These are phyloP conservation scores for Tulasnella sp. DNA, from an alignment of 768 basidiomycete species.

Conservation along the genomic window DNA sequence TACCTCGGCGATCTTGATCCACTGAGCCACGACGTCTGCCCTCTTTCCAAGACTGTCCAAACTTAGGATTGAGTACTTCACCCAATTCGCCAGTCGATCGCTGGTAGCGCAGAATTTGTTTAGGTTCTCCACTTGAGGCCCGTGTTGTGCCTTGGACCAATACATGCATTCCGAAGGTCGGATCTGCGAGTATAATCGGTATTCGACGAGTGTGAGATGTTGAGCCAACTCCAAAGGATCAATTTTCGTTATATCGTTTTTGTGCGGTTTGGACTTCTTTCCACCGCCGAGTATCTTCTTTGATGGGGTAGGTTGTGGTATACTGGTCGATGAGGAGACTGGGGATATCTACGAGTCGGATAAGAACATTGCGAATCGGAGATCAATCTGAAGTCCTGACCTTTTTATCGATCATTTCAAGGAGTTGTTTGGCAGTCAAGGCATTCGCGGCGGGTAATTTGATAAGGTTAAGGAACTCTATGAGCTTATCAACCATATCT, in stretches of 20 bases:
- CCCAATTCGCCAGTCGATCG: constrained; percentile 53
- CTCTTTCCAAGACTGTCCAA: constrained; percentile 40
- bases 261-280: constrained; percentile 39
- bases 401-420: constrained; percentile 41
- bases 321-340: too few species aligned
- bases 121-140: constrained; percentile 33
- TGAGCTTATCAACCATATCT: constrained; percentile 42
- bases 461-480: constrained; percentile 39
- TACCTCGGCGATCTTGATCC: constrained; percentile 71
- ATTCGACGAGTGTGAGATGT: constrained; percentile 69
- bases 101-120: constrained; percentile 38
- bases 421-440: constrained; percentile 35
- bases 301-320: too few species aligned
- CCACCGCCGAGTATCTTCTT: too few species aligned
- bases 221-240: constrained; percentile 62
- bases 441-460: constrained; percentile 31
- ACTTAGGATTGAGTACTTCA: constrained; percentile 47
- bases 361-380: neutral
- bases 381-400: constrained; percentile 29
- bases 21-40: constrained; percentile 50
- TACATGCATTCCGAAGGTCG: constrained; percentile 59
- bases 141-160: constrained; percentile 36
- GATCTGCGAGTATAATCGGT: constrained; percentile 52
- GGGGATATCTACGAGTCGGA: too few species aligned
- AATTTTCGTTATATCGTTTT: constrained; percentile 49